A percentile compares a stretch with the other conserved stretches of the same genome.
These are phyloP conservation scores for Linum tenue DNA, from an alignment of 345 rosid species.

Conservation along the genomic window DNA sequence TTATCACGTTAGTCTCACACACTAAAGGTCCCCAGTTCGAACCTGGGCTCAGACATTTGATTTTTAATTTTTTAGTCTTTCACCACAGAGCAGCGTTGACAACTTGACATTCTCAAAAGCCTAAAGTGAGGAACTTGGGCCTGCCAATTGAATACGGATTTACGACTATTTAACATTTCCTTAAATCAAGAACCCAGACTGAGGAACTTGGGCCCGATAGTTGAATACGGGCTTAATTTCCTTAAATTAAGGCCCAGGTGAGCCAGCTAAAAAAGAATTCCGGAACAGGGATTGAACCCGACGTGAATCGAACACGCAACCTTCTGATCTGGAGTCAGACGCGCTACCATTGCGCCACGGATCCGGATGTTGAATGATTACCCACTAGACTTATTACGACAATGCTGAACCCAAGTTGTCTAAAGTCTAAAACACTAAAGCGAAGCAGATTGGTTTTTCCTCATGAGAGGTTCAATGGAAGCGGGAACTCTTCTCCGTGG, in stretches of 20 bases:
- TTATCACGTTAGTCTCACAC: neutral
- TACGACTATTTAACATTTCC: too few species aligned
- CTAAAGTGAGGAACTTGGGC: too few species aligned
- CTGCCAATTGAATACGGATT: too few species aligned
- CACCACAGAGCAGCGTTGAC: too few species aligned
- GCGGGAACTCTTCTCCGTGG: constrained; percentile 43
- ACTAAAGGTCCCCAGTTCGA: neutral
- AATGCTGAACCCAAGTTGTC: too few species aligned
- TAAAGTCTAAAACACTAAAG: neutral
- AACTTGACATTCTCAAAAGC: too few species aligned
- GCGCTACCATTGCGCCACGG: constrained; percentile 99
- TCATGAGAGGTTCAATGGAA: constrained; percentile 33
- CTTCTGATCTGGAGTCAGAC: constrained; percentile 99
- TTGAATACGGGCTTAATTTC: too few species aligned
- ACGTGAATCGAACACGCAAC: constrained; percentile 96
- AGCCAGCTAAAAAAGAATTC: too few species aligned
- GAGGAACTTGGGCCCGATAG: too few species aligned
- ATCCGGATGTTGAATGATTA: constrained; percentile 23
- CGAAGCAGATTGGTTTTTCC: neutral
- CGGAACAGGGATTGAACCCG: constrained; percentile 45
- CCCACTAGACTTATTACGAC: too few species aligned
- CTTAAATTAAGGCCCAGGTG: too few species aligned
- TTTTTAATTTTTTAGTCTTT: neutral
- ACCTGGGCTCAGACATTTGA: neutral
- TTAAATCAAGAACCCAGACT: too few species aligned